Conservation (phyloP, 768 basidiomycete genomes). For the Xerocomellus amylosporus region DNA sequence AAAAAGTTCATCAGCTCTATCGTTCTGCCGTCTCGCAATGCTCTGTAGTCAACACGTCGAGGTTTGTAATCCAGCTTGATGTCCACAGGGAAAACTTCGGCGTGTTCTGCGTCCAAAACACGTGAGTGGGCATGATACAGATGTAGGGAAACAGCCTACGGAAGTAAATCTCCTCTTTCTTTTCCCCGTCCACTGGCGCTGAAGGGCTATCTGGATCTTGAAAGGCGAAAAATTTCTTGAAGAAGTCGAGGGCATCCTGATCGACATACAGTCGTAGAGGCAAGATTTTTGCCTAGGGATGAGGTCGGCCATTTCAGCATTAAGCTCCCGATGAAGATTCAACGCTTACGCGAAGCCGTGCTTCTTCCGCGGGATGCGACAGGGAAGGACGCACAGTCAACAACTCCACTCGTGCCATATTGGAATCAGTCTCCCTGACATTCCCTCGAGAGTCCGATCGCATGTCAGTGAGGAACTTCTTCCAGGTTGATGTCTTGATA, state of each 20-base stretch:
- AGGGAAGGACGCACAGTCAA: constrained; percentile 69
- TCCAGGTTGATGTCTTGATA: constrained; percentile 98
- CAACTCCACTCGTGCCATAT: constrained; percentile 90
- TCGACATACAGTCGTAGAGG: constrained; percentile 93
- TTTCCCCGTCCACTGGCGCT: constrained; percentile 30
- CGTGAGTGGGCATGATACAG: constrained; percentile 5
- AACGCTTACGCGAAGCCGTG: constrained; percentile 56
- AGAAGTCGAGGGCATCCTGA: constrained; percentile 96
- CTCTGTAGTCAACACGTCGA: constrained; percentile 91
- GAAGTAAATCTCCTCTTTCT: constrained; percentile 60
- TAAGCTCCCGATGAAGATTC: not conserved
- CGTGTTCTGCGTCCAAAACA: constrained; percentile 58
- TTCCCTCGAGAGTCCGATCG: constrained; percentile 84
- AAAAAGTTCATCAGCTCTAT: constrained; percentile 99
- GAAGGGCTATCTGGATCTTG: constrained; percentile 51
- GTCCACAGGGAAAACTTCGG: constrained; percentile 93
- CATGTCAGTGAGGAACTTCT: constrained; percentile 89
- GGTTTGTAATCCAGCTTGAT: constrained; percentile 98
- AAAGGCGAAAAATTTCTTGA: constrained; percentile 96
- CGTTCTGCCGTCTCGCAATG: constrained; percentile 83
- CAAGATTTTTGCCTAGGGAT: constrained; percentile 74
- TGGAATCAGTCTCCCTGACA: constrained; percentile 84
- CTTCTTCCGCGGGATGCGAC: constrained; percentile 68
- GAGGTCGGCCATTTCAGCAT: not conserved
- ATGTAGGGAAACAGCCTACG: constrained; percentile 45